Base-by-base conservation (phyloP, 495 filamentous ascomycete genomes). In the Tuber brumale region DNA sequence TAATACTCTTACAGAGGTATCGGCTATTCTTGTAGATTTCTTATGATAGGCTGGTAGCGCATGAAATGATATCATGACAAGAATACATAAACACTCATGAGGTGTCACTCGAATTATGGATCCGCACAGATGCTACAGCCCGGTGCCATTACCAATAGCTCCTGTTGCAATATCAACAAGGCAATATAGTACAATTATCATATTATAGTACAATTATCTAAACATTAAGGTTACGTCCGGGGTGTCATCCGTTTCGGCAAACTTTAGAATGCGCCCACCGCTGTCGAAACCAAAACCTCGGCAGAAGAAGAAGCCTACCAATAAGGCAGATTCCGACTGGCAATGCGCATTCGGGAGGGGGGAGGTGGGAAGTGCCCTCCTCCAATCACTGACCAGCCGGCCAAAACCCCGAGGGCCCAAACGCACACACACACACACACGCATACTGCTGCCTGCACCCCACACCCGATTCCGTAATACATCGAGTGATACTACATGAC, bases 81-180 rank as follows among this genome's bases (percentile, higher is more conserved):
- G 57, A 66, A 66, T 16, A 61, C 27, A 66, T 27, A 66, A 35
- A 66, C 14, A 66, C 57, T 66, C 57, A 66, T 66, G 57, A 66
- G 57, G 57, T 66, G 57, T 66, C 57, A 66, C 57, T 66, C 57
- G 57, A 35, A 35, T 31, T 0, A 35, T 66, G 27, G 48, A 35
- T 35, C 27, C 4, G 57, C 27, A 27, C 31, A 35, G 57, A 66
- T 66, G 10, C 4, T 16, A 35, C 27, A 35, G 3, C 14, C 57
- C 57, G 27, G 27, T 18, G n/a, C 27, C 3, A n/a, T 57, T 57
- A 35, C 57, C 57, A 18, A 5, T 31, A 66, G 35, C 6, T 8
- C 57, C 51, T 61, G 27, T 16, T 3, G 27, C 27, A 35, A 66
- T 35, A 35, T 4, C 14, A 14, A 19, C 57, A 35, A 66, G 18